Base-by-base conservation (phyloP, 441 rosid species). In the Omphalea diandra region DNA sequence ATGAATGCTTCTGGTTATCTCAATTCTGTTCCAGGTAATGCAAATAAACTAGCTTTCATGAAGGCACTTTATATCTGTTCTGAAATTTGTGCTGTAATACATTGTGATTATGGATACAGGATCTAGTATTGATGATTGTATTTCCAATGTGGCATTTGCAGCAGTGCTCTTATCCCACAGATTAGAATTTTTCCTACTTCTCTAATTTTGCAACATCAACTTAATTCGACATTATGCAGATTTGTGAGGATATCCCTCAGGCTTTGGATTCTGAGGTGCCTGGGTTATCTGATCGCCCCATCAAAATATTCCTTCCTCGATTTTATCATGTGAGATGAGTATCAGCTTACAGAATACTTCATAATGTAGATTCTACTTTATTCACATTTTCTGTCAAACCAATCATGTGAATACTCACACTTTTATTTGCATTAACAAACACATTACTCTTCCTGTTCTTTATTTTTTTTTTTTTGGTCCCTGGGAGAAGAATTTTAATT, bases 241-340 rank as follows among this genome's bases (percentile, higher is more conserved):
- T 96, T 74, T 96, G 97, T 80, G 99, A 96, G 81, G 98, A 96
- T 85, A 79, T 89, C n/a, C 98, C 98, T 1, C 96, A 93, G 77
- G 88, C 85, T 41, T 78, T 96, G 84, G 98, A 96, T 84, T 74
- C 87, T 12, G 97, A 91, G 60, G 89, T 96, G 62, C 97, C 91
- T 60, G 97, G 98, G 32, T 80, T 91, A 77, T 65, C 91, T 63
- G 98, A 96, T 63, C 88, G 93, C 53, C 99, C 99, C 61, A 88
- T 93, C 77, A 84, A 83, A 75, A 83, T 96, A 61, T 79, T 96
- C 72, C 84, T 96, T 73, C 96, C 99, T 74, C 84, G 96, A 75
- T 76, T 96, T 62, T 86, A 80, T 79, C 85, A 93, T 94, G 99
- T 94, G 76, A 84, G 52, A 61, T 41, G 71, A 62, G 46, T 65